A percentile compares a stretch with the other conserved stretches of the same genome.
phyloP scores from a whole-genome alignment of 371 early-diverging fungal genomes.

The Zychaea mexicana region DNA sequence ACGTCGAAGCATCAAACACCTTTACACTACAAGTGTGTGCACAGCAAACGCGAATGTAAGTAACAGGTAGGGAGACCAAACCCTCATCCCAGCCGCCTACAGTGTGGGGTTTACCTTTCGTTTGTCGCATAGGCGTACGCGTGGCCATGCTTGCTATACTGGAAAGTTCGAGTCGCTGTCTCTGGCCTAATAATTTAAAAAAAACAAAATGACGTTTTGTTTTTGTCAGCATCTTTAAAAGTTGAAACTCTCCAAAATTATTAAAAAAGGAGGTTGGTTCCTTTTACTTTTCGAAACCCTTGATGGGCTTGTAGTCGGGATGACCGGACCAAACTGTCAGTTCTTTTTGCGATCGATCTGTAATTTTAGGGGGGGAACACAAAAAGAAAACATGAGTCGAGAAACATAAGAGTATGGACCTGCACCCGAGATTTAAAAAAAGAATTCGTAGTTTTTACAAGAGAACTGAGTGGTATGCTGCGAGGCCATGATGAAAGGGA shows the following conservation, averaged over 20 bases:
- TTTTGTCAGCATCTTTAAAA: no score
- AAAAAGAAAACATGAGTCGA: not conserved
- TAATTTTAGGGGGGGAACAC: not conserved
- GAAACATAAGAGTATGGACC: no score
- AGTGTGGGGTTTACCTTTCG: constrained; percentile 66
- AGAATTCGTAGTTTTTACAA: no score
- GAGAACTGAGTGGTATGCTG: not conserved
- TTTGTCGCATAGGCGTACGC: constrained; percentile 77
- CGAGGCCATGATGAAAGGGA: not conserved
- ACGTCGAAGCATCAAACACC: constrained; percentile 70
- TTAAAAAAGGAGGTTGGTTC: no score
- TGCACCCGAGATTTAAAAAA: no score
- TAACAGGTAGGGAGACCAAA: no score
- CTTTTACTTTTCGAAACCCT: constrained; percentile 57
- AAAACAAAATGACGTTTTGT: no score
- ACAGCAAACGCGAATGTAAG: no score
- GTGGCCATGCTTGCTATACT: constrained; percentile 84
- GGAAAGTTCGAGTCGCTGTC: constrained; percentile 66
- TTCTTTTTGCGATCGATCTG: constrained; percentile 71
- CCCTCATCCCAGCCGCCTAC: no score
- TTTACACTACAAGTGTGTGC: constrained; percentile 64
- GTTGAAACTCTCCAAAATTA: no score
- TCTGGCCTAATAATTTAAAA: constrained; percentile 50
- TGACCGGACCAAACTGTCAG: constrained; percentile 66
- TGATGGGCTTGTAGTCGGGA: constrained; percentile 53